These are phyloP conservation scores for Dittrichia graveolens DNA, from an alignment of 129 eudicot genomes.

Conservation along the genomic window DNA sequence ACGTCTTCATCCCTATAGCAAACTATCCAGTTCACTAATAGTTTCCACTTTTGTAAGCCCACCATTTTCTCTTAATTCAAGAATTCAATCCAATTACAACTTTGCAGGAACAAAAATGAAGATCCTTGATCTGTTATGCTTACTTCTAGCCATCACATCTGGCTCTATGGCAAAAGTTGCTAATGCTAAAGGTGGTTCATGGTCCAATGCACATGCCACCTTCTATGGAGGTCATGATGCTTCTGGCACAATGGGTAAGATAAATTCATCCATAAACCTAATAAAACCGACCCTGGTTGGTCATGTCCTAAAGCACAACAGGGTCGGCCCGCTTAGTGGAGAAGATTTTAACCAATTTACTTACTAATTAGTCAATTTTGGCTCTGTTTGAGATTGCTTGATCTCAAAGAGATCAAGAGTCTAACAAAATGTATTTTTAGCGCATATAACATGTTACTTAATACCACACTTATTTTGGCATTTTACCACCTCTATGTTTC, in stretches of 20 bases:
- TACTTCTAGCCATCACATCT: conserved; percentile 24
- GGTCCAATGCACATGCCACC: conserved; percentile 36
- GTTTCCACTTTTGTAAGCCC: not conserved
- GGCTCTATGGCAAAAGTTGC: conserved; percentile 15
- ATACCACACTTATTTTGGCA: not conserved
- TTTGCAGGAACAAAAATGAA: conserved; percentile 21
- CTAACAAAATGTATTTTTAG: too few relatives aligned
- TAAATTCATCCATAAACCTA: not conserved
- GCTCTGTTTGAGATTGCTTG: not conserved
- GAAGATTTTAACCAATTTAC: not conserved
- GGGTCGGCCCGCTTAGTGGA: too few relatives aligned
- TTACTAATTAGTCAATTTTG: not conserved
- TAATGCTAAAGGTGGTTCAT: conserved; percentile 10
- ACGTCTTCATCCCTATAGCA: conserved; percentile 21
- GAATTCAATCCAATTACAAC: not conserved
- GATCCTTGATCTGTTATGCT: conserved; percentile 21
- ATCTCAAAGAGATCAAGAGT: too few relatives aligned
- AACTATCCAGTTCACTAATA: conserved; percentile 13
- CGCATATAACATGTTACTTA: not conserved
- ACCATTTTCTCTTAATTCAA: not conserved
- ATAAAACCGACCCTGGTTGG: too few relatives aligned
- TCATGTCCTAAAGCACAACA: too few relatives aligned
- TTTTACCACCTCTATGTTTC: not conserved
- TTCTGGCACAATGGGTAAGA: conserved; percentile 39
- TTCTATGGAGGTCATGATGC: conserved; percentile 39